Evolutionary conservation across 352 stramenopile species (phyloP), one percentile per base, ranked within the genome.

Genomic region (Blastocystis hominis): DNA sequence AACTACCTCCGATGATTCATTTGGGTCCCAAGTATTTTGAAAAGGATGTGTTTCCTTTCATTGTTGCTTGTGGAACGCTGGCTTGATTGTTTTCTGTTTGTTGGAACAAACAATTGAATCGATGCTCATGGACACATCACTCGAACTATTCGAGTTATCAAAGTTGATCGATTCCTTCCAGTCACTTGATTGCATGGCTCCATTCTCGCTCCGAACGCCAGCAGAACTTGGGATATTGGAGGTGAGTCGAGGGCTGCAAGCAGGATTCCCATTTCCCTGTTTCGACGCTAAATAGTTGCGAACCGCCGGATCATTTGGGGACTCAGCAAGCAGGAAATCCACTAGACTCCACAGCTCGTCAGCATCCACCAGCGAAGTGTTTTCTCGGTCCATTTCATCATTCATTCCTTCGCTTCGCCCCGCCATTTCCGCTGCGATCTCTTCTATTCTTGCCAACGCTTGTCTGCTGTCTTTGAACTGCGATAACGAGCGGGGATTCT

Each of bases 41-140:
- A 46, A 61, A 54, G 36, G 70, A 80, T 80, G 46, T 80, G 30
- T 80, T 80, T 62, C 70, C 70, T 10, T 80, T 80, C 42, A 38
- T 80, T 47, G 47, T 80, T 17, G 70, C 46, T 5, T 80, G 70
- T 63, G 70, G 70, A 20, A 30, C n/a, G 15, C 5, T 47, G 24
- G 24, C 24, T 30, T 30, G 24, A 30, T 30, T 30, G 10, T 80
- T 34, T 50, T 6, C 13, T 62, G 44, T 62, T 80, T 64, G 3
- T 62, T 30, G 24, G 24, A 44, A 64, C 5, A 63, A 80, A 80
- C 70, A 80, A 40, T 15, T 10, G 10, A 80, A 44, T 80, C 70
- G 55, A 40, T 80, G 47, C 72, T 53, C 72, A 84, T 84, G 15
- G 72, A 84, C 3, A 84, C 72, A 53, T 30, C 24, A 30, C 24